Evolutionary conservation across 768 basidiomycete genomes (phyloP).

Genomic region (Macrocybe gigantea): DNA sequence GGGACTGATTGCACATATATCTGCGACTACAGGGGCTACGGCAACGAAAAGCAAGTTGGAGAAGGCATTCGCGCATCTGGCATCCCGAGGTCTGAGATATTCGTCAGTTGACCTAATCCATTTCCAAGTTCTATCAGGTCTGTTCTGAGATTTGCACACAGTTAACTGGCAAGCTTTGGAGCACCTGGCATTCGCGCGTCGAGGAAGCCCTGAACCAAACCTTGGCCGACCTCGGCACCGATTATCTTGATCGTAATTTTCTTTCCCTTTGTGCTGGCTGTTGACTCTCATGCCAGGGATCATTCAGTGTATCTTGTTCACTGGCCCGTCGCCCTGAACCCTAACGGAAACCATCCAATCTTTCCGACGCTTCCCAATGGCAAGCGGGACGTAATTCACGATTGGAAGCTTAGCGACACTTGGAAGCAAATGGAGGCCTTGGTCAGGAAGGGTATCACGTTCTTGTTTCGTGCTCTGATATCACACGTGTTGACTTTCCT

Average conservation of each 20-base stretch:
- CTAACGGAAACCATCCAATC: slow-evolving; percentile 55
- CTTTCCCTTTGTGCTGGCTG: slow-evolving; percentile 11
- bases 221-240: slow-evolving; percentile 70
- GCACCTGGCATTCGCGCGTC: slow-evolving; percentile 63
- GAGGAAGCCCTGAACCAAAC: slow-evolving; percentile 73
- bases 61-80: slow-evolving; percentile 74
- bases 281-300: slow-evolving; percentile 4
- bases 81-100: slow-evolving; percentile 63
- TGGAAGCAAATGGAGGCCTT: slow-evolving; percentile 84
- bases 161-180: slow-evolving; percentile 72
- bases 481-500: slow-evolving; percentile 1
- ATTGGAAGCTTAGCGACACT: slow-evolving; percentile 65
- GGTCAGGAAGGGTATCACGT: slow-evolving; percentile 46
- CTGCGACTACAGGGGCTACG: slow-evolving; percentile 41
- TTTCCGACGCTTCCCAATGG: slow-evolving; percentile 59
- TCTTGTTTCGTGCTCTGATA: slow-evolving; percentile 4
- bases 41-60: slow-evolving; percentile 81
- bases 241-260: slow-evolving; percentile 74
- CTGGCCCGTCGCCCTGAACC: slow-evolving; percentile 77
- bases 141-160: slow-evolving; percentile 14
- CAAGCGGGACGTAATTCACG: slow-evolving; percentile 58
- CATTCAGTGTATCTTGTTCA: slow-evolving; percentile 60
- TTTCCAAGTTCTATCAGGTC: not conserved
- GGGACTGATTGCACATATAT: not conserved
- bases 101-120: slow-evolving; percentile 14